Base-by-base conservation (phyloP, 1,284 basidiomycete genomes). In the Ganoderma resinaceum region DNA sequence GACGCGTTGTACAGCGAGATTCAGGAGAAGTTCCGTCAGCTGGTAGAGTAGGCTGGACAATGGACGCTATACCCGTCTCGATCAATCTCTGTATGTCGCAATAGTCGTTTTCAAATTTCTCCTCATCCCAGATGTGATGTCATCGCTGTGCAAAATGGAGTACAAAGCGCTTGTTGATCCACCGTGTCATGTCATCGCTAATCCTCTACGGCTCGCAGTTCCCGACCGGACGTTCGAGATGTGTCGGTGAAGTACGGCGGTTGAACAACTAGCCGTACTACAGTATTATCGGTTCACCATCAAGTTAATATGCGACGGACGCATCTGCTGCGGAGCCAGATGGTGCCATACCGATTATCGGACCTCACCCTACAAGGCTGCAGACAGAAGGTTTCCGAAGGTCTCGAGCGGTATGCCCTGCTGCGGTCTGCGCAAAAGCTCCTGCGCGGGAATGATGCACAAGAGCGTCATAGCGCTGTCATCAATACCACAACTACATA, bases 11-110 rank as follows among this genome's bases (percentile, higher is more conserved):
- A 96, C 80, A 81, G 82, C 70, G 95, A 96, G 82, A 96, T 97
- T 72, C 91, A 93, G 77, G 95, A 96, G 81, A 95, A 93, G 76
- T 96, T 97, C 86, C 88, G 94, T 70, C 90, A 94, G 80, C 81
- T 96, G 79, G 91, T 87, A 76, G 95, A 96, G 84, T 96, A 87
- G 75, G 71, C 61, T 40, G 69, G 71, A 72, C 69, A 70, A 58
- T 59, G 71, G 71, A 72, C 69, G 53, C 61, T 65, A 76, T 76
- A 78, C 76, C 77, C 74, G 67, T 68, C 40, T 49, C 70, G 66
- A 60, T 65, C 33, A 58, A 37, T 16, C 37, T 60, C 66, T 66
- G 69, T 73, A 65, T 68, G 60, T 65, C 55, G 62, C 38, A 40
- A 53, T 60, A 61, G 66, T 46, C 52, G 43, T 33, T 52, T 38